These are phyloP conservation scores for Coniochaeta ligniaria DNA, from an alignment of 2,329 filamentous ascomycete species.

Conservation along the genomic window DNA sequence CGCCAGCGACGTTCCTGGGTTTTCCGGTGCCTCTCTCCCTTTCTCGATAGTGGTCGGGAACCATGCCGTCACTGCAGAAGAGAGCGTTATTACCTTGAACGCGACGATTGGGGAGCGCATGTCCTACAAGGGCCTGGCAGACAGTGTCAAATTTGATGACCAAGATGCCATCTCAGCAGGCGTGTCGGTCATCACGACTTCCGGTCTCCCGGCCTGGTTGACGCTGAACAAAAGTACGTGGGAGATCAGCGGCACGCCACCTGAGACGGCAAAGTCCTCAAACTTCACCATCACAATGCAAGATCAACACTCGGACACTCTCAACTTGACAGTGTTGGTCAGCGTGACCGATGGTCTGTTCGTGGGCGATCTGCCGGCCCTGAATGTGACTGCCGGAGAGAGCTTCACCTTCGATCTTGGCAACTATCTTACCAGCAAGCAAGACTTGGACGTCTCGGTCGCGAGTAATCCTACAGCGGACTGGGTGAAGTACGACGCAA, in stretches of 20 bases:
- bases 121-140: constrained; percentile 42
- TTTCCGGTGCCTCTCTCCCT: constrained; percentile 54
- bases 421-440: constrained; percentile 31
- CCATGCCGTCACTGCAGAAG: constrained; percentile 60
- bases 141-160: constrained; percentile 52
- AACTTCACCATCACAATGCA: constrained; percentile 55
- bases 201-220: constrained; percentile 62
- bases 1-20: constrained; percentile 74
- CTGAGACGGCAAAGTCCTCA: constrained; percentile 46
- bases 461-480: constrained; percentile 24
- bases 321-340: constrained; percentile 45
- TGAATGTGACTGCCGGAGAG: constrained; percentile 32
- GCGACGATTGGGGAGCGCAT: constrained; percentile 45
- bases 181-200: constrained; percentile 40
- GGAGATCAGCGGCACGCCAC: constrained; percentile 57
- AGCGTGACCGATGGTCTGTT: constrained; percentile 29
- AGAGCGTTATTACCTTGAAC: constrained; percentile 49
- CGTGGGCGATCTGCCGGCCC: constrained; percentile 26
- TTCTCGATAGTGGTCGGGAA: constrained; percentile 69
- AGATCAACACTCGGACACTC: constrained; percentile 52
- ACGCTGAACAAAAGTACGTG: constrained; percentile 55
- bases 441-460: constrained; percentile 29
- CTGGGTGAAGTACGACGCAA: constrained; percentile 34
- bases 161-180: constrained; percentile 38
- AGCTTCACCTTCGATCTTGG: constrained; percentile 34